Evolutionary conservation across 192 early-diverging fungal genomes (phyloP).

Genomic region (Pilobolus umbonatus): DNA sequence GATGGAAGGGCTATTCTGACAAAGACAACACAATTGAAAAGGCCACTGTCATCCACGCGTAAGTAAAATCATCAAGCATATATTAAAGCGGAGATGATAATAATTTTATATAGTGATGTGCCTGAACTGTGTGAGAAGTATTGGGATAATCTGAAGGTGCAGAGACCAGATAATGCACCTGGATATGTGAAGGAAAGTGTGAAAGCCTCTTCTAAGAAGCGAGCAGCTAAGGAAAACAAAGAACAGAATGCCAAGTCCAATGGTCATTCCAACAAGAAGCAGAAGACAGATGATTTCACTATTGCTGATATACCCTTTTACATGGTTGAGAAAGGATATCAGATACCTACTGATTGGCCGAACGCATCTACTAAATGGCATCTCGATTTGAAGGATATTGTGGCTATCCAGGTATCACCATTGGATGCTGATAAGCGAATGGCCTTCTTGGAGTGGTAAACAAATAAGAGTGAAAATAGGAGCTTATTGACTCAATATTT

Average conservation of each 20-base stretch:
- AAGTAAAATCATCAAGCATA: neutral
- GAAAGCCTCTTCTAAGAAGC: neutral
- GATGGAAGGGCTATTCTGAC: conserved; percentile 10
- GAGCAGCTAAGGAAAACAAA: neutral
- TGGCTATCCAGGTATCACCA: neutral
- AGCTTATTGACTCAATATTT: too few relatives aligned
- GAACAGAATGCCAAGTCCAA: neutral
- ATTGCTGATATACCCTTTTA: neutral
- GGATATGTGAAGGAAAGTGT: neutral
- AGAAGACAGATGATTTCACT: neutral
- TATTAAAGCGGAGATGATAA: neutral
- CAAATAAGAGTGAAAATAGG: neutral
- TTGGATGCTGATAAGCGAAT: neutral
- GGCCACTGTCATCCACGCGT: conserved; percentile 2
- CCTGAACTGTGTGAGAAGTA: conserved; percentile 7
- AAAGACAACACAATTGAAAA: conserved; percentile 1
- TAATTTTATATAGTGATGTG: conserved; percentile 3
- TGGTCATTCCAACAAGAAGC: too few relatives aligned
- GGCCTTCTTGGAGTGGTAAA: conserved; percentile 1
- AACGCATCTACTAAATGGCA: neutral
- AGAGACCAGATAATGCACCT: neutral
- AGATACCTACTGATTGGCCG: neutral
- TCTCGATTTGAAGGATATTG: neutral
- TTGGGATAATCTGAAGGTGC: neutral
- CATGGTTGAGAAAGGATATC: neutral